These are phyloP conservation scores for Pseudocohnilembus persalinus DNA, from an alignment of 169 alveolate genomes.

Conservation along the genomic window DNA sequence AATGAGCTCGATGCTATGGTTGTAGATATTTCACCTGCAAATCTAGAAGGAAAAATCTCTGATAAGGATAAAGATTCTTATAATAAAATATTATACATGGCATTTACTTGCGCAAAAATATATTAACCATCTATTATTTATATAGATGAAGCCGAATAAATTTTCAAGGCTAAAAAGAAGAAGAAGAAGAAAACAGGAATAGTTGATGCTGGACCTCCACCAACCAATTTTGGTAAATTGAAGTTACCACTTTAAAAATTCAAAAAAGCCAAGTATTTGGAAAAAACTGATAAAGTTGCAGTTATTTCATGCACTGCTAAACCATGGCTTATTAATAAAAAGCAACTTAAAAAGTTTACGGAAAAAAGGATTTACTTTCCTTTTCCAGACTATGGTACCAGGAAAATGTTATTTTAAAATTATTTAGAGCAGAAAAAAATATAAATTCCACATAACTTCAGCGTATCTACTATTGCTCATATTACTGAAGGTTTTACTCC, in stretches of 20 bases:
- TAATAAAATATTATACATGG: slow-evolving; percentile 16
- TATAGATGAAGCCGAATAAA: slow-evolving; percentile 78
- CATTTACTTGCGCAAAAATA: slow-evolving; percentile 67
- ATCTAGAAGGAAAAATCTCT: slow-evolving; percentile 63
- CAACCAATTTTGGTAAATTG: slow-evolving; percentile 29
- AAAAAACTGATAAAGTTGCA: slow-evolving; percentile 67
- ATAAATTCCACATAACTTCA: slow-evolving; percentile 59
- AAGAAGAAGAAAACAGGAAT: slow-evolving; percentile 56
- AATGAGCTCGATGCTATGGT: slow-evolving; percentile 73
- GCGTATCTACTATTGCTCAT: slow-evolving; percentile 64
- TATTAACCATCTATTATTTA: slow-evolving; percentile 76
- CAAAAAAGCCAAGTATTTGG: slow-evolving; percentile 58
- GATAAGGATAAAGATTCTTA: slow-evolving; percentile 31
- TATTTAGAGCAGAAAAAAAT: slow-evolving; percentile 54
- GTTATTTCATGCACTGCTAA: slow-evolving; percentile 72
- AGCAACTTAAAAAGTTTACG: slow-evolving; percentile 65
- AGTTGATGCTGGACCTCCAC: slow-evolving; percentile 46
- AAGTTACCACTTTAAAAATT: slow-evolving; percentile 48
- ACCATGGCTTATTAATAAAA: slow-evolving; percentile 65
- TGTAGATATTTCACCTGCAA: slow-evolving; percentile 69
- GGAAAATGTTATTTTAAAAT: slow-evolving; percentile 65
- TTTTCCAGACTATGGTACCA: slow-evolving; percentile 73
- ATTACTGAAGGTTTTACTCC: slow-evolving; percentile 68
- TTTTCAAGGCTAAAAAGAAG: slow-evolving; percentile 69
- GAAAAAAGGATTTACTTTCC: slow-evolving; percentile 80